Base-by-base conservation (phyloP, 2,329 filamentous ascomycete species). In the Penicillium frequentans region DNA sequence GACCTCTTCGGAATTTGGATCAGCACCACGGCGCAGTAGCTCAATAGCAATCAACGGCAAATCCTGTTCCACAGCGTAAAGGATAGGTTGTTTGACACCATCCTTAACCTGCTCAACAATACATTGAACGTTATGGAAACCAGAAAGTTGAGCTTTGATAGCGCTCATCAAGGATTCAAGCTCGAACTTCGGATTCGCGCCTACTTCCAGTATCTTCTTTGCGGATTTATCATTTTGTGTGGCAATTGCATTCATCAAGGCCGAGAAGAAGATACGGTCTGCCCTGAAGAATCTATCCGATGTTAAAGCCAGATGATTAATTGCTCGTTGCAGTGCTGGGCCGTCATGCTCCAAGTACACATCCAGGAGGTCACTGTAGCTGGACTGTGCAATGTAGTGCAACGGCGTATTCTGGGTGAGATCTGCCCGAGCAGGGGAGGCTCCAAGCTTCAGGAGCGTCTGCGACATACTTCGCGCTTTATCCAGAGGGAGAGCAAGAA, bases 351-450 rank as follows among this genome's bases (percentile, higher is more conserved):
- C 59, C 29, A 79, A 59, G 42, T 82, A 70, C 0, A 73, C 66
- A 8, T 81, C 70, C 3, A 84, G 60, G 24, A 82, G 63, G 3
- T 77, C 73, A 5, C 57, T 61, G 37, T 82, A 79, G 3, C 81
- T 77, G 19, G 77, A 72, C n/a, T 81, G 76, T 1, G 88, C 81
- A 54, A 85, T 84, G 58, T 84, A 84, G 58, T 91, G 84, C 58
- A 96, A 80, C 0, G 84, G 85, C 1, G 90, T 92, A 29, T 81
- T 77, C 4, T 86, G 82, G 9, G 82, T 76, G 35, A 84, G 69
- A 62, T 93, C 90, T 0, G 87, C 90, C 70, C 95, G 90, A 0
- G 88, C 84, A 33, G 82, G 86, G 1, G 88, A 89, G 1, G 90
- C 90, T 1, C 90, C 90, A 1, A 92, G 81, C 46, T 83, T 80